phyloP scores from a whole-genome alignment of 306 rosid genomes.

The Leucaena leucocephala region DNA sequence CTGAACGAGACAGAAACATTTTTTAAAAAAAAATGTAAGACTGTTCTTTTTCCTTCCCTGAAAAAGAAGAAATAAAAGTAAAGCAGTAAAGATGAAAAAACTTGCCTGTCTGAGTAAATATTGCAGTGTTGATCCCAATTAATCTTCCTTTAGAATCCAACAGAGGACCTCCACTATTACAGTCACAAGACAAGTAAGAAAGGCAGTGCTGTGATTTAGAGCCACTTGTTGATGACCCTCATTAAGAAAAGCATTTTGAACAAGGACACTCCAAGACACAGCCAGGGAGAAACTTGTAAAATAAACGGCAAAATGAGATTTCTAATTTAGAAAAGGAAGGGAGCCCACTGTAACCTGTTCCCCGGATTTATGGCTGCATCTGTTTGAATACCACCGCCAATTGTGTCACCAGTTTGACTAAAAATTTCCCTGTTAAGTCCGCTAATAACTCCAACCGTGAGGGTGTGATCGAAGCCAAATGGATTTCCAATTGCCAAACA shows the following conservation, averaged over 20 bases:
- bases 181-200: slow-evolving; percentile 42
- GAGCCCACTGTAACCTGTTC: slow-evolving; percentile 61
- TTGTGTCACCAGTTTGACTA: slow-evolving; percentile 92
- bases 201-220: slow-evolving; percentile 9
- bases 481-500: slow-evolving; percentile 99
- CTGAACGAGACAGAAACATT: slow-evolving; percentile 27
- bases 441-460: slow-evolving; percentile 90
- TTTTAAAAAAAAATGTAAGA: slow-evolving; percentile 13
- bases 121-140: slow-evolving; percentile 92
- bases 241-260: slow-evolving; percentile 8
- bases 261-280: slow-evolving; percentile 19
- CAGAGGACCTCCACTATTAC: slow-evolving; percentile 89
- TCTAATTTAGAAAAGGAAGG: slow-evolving; percentile 23
- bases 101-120: slow-evolving; percentile 88
- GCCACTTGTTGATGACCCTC: not conserved
- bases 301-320: slow-evolving; percentile 19
- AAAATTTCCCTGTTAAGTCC: slow-evolving; percentile 89
- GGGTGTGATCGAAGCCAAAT: slow-evolving; percentile 97
- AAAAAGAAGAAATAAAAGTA: not conserved
- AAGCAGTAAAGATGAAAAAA: slow-evolving; percentile 8
- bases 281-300: slow-evolving; percentile 6
- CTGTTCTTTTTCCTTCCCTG: slow-evolving; percentile 15
- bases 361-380: slow-evolving; percentile 99
- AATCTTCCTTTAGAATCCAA: slow-evolving; percentile 87
- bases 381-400: slow-evolving; percentile 95